Base-by-base conservation (phyloP, 257 asterid species). In the Solanum medicagineum region DNA sequence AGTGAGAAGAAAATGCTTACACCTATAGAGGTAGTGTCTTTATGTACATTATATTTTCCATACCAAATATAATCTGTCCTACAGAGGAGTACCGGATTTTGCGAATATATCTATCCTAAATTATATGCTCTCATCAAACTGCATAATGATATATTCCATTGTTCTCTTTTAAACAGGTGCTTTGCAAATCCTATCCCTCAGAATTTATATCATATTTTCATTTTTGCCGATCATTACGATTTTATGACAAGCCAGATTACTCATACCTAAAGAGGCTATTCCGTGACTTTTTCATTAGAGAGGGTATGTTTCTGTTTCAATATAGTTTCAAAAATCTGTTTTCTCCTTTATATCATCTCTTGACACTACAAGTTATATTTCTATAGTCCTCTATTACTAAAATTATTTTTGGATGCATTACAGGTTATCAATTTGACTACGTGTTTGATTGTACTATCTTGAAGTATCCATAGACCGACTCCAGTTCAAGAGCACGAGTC, bases 1-100 rank as follows among this genome's bases (percentile, higher is more conserved):
- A 95, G 99, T 81, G 99, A 96, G 92, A 95, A 95, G 92, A 96
- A 96, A 92, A 96, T 96, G 99, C 93, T 91, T 89, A 95, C 98
- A 12, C 96, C 98, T 42, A 89, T 96, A 81, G 99, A 96, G 91
- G 99, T 96, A 92, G 80, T 84, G 62, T 15, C 65, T 77, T 77
- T 26, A 8, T 15, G 16, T 53, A 5, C 65, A 10, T 15, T 53
- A 53, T 77, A 75, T 26, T 29, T 26, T 77, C 26, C 47, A 26
- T 51, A 10, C 15, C 44, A 24, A 8, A 59, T 20, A 59, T 59
- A 20, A 49, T 49, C 14, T 49, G 13, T 51, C 83, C 11, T 77
- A 26, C 5, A 26, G 63, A n/a, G 59, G 15, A 26, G 22, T 75
- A 75, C 82, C 19, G 45, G 62, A 45, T 24, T 45, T 49, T 75